Evolutionary conservation across 2,329 filamentous ascomycete genomes (phyloP).

Genomic region (Phialocephala subalpina): DNA sequence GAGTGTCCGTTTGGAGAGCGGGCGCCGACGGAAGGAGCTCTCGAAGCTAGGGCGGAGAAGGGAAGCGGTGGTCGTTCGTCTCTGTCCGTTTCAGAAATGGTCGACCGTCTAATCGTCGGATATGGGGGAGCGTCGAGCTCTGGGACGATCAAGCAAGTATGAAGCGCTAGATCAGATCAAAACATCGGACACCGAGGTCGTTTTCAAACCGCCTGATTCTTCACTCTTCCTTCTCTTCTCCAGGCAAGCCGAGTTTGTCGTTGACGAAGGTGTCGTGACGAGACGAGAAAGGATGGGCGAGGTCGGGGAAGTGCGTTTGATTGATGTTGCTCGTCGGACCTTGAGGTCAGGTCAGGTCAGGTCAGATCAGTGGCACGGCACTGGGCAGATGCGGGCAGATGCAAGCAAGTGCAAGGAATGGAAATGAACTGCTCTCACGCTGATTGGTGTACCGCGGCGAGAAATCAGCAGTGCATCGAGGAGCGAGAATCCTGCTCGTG

Average conservation of each 20-base stretch:
- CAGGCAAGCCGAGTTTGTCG: background rate
- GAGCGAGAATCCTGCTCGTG: slow-evolving; percentile 19
- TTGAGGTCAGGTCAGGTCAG: background rate
- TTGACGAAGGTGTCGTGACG: slow-evolving; percentile 7
- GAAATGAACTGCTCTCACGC: slow-evolving; percentile 19
- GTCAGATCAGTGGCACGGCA: background rate
- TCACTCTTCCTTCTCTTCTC: background rate
- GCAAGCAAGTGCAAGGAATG: slow-evolving; percentile 13
- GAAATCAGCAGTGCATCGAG: slow-evolving; percentile 6
- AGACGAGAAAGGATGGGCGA: slow-evolving; percentile 1
- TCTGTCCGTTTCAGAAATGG: slow-evolving; percentile 32
- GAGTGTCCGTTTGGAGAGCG: background rate
- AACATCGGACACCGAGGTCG: background rate
- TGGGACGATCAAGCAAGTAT: slow-evolving; percentile 37
- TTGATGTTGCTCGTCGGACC: background rate
- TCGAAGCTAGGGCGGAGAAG: slow-evolving; percentile 24
- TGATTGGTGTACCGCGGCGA: slow-evolving; percentile 27
- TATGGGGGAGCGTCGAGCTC: slow-evolving; percentile 36
- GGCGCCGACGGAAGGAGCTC: slow-evolving; percentile 21
- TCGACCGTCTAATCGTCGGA: slow-evolving; percentile 11
- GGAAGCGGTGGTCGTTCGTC: slow-evolving; percentile 10
- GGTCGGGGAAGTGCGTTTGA: background rate
- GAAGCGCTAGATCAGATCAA: slow-evolving; percentile 28
- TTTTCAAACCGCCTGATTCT: background rate
- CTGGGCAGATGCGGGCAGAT: background rate